Conservation (phyloP, 345 rosid genomes). For the Arabidopsis arenosa region DNA sequence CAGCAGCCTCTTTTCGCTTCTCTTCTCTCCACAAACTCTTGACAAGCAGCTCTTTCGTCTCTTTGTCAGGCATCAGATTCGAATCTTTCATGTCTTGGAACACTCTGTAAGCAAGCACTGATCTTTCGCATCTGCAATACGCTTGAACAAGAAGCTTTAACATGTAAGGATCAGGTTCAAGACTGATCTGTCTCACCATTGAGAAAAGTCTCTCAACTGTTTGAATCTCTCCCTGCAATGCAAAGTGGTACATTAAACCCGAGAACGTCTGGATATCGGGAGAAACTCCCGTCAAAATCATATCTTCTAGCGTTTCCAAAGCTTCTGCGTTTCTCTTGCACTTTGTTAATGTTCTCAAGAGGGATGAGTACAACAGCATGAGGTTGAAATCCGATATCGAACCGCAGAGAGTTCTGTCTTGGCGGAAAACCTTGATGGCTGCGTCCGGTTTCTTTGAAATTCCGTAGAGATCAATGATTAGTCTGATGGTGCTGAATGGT, state of each 20-base stretch:
- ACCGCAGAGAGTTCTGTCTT: conserved; percentile 64
- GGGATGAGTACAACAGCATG: conserved; percentile 81
- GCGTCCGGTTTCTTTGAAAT: conserved; percentile 85
- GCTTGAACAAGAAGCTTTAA: conserved; percentile 75
- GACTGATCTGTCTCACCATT: conserved; percentile 73
- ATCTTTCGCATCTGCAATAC: conserved; percentile 77
- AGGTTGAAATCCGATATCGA: conserved; percentile 57
- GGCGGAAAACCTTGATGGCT: conserved; percentile 73
- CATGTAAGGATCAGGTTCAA: conserved; percentile 77
- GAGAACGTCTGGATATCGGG: conserved; percentile 89
- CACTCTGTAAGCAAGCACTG: conserved; percentile 78
- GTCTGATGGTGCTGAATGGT: conserved; percentile 79
- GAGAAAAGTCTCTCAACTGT: conserved; percentile 72
- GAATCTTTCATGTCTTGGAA: conserved; percentile 75
- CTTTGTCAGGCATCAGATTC: conserved; percentile 64
- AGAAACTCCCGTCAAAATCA: conserved; percentile 59
- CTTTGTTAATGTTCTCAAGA: conserved; percentile 76
- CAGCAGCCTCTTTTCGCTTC: conserved; percentile 83
- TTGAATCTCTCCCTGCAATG: conserved; percentile 71
- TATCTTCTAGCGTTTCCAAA: conserved; percentile 71
- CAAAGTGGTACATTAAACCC: conserved; percentile 84
- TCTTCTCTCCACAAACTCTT: conserved; percentile 95
- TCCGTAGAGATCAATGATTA: conserved; percentile 83
- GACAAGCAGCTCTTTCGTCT: conserved; percentile 77
- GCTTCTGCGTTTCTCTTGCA: conserved; percentile 71